Evolutionary conservation across 345 rosid genomes (phyloP).

Genomic region (Brassica carinata): DNA sequence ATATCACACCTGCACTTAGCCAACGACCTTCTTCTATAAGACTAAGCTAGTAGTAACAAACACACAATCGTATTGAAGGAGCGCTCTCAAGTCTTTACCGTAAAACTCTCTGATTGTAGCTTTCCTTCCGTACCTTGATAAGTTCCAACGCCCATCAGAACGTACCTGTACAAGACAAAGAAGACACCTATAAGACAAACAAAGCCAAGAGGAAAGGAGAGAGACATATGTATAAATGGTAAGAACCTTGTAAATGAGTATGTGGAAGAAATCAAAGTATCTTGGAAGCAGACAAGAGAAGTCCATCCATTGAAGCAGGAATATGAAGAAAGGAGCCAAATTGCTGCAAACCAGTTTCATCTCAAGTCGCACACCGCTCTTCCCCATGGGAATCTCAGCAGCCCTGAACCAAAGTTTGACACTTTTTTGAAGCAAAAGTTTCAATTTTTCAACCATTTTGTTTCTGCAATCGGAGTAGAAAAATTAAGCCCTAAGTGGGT

Average conservation of each 20-base stretch:
- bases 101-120: slow-evolving; percentile 89
- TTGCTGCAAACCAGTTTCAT: slow-evolving; percentile 89
- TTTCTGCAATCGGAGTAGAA: not conserved
- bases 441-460: not conserved
- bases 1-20: slow-evolving; percentile 63
- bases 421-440: not conserved
- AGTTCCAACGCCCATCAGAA: slow-evolving; percentile 55
- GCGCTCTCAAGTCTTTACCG: slow-evolving; percentile 43
- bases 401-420: slow-evolving; percentile 52
- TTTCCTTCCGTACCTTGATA: slow-evolving; percentile 73
- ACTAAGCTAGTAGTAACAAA: not conserved
- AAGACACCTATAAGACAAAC: slow-evolving; percentile 31
- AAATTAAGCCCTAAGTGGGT: slow-evolving; percentile 9
- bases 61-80: not conserved
- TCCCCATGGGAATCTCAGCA: slow-evolving; percentile 80
- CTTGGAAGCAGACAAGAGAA: slow-evolving; percentile 87
- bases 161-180: slow-evolving; percentile 57
- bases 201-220: slow-evolving; percentile 11
- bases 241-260: slow-evolving; percentile 78
- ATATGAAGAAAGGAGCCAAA: slow-evolving; percentile 78
- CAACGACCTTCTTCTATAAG: not conserved
- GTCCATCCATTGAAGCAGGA: slow-evolving; percentile 85
- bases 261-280: slow-evolving; percentile 79
- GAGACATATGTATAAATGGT: not conserved
- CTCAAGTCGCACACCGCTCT: slow-evolving; percentile 69